Percentiles rank a stretch among this genome's conserved stretches.
Evolutionary conservation across 192 early-diverging fungal species (phyloP).

Genomic region (Linnemannia elongata): DNA sequence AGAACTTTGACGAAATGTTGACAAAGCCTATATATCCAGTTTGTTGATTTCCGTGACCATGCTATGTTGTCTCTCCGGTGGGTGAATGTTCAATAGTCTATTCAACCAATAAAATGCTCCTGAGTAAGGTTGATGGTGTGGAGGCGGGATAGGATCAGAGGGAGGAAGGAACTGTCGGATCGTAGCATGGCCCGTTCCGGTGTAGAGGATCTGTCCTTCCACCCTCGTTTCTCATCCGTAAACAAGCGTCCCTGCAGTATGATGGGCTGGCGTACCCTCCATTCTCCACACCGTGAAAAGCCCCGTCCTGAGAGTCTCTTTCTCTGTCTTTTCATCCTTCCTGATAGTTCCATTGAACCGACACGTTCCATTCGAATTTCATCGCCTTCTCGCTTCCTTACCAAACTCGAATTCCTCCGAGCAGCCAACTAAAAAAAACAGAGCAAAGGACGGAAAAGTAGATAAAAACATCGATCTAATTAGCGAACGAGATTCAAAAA

Average conservation of each 20-base stretch:
- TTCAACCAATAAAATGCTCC: not conserved
- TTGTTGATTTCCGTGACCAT: not conserved
- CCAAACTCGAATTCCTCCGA: conserved; percentile 58
- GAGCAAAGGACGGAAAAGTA: not conserved
- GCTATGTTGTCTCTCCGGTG: too few species aligned
- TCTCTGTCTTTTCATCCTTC: not conserved
- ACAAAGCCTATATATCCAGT: not conserved
- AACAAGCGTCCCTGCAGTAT: not conserved
- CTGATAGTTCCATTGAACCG: not conserved
- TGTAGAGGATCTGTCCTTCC: not conserved
- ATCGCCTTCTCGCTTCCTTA: conserved; percentile 20
- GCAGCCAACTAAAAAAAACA: conserved; percentile 45
- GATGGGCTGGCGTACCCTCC: not conserved
- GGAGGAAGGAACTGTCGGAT: not conserved
- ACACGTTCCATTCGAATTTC: not conserved
- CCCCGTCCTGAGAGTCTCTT: not conserved
- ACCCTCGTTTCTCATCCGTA: not conserved
- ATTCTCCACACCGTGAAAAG: not conserved
- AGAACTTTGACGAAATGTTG: not conserved
- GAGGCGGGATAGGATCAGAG: conserved; percentile 1
- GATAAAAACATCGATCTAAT: not conserved
- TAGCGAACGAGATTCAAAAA: not conserved
- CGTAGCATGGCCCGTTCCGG: conserved; percentile 4
- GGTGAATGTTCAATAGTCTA: too few species aligned
- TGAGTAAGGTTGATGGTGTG: not conserved